These are phyloP conservation scores for Eleusine indica DNA, from an alignment of 176 grass and related monocot species.

Conservation along the genomic window DNA sequence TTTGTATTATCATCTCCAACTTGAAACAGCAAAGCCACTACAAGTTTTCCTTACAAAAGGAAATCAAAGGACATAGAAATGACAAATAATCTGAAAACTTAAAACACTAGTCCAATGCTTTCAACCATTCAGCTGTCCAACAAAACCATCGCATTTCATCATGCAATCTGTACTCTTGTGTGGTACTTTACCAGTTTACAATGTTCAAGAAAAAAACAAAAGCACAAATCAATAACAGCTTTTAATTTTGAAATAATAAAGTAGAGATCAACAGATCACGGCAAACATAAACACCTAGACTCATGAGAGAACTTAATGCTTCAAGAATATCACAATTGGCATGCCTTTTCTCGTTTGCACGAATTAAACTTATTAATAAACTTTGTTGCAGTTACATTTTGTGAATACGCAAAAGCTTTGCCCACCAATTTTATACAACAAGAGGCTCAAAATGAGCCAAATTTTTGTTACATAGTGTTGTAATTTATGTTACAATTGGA, in stretches of 20 bases:
- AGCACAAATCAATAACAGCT: not conserved
- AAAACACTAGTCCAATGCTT: constrained; percentile 24
- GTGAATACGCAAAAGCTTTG: too few species aligned
- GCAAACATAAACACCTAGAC: not conserved
- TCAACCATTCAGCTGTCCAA: constrained; percentile 7
- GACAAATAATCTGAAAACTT: not conserved
- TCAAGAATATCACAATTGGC: not conserved
- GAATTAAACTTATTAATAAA: not conserved
- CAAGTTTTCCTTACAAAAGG: not conserved
- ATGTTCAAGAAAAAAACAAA: not conserved
- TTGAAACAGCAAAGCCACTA: not conserved
- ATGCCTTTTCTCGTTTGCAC: not conserved
- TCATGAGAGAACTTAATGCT: not conserved
- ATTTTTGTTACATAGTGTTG: too few species aligned
- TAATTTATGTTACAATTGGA: too few species aligned
- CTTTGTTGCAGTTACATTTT: not conserved
- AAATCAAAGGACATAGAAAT: not conserved
- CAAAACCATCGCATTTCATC: not conserved
- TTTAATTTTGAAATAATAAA: not conserved
- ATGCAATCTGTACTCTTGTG: not conserved
- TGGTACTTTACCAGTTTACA: not conserved
- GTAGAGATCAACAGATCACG: not conserved
- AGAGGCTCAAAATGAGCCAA: too few species aligned
- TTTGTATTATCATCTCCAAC: not conserved
- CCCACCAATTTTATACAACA: too few species aligned